Base-by-base conservation (phyloP, 1,139 yeast species). In the Debaryomycetaceae sp. region DNA sequence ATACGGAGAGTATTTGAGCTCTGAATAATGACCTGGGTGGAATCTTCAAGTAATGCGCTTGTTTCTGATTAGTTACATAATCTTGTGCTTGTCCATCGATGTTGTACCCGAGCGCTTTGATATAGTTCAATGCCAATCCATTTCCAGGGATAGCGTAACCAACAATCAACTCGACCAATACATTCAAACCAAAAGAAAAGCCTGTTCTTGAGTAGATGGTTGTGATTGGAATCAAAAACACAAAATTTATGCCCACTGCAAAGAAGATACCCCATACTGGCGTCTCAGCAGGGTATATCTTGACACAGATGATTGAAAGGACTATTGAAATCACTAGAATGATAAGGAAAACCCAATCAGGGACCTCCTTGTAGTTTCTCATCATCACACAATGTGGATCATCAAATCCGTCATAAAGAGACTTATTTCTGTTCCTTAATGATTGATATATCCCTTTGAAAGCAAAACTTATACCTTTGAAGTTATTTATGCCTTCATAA, bases 111-210 rank as follows among this genome's bases (percentile, higher is more conserved):
- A 72, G 71, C 1, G 83, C 80, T 56, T 82, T 81, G 50, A 81
- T 64, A 33, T 78, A 72, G 75, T 77, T 81, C 50, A 81, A 62
- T 1, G 87, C 87, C 41, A 72, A 64, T 38, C 83, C 84, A 45
- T 81, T 80, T 41, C 85, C 85, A 30, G 85, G 87, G 34, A 82
- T 51, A 2, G 84, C 83, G 53, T 80, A 80, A 22, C 88, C 88
- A 42, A 78, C 68, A 47, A 83, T 74, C 52, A 83, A 66, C 58
- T 83, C 86, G 37, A 79, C 81, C 49, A 83, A 62, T 6, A 81
- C 83, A 52, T 81, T 81, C 49, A 82, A 67, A 33, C 83, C 82
- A 48, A 81, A 66, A 23, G 68, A 59, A 48, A 68, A 65, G 37
- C 83, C 87, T 20, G 83, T 78, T 31, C 77, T 71, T 6, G 85